Evolutionary conservation across 108 stramenopile species (phyloP).

Genomic region (Nitzschia palea): DNA sequence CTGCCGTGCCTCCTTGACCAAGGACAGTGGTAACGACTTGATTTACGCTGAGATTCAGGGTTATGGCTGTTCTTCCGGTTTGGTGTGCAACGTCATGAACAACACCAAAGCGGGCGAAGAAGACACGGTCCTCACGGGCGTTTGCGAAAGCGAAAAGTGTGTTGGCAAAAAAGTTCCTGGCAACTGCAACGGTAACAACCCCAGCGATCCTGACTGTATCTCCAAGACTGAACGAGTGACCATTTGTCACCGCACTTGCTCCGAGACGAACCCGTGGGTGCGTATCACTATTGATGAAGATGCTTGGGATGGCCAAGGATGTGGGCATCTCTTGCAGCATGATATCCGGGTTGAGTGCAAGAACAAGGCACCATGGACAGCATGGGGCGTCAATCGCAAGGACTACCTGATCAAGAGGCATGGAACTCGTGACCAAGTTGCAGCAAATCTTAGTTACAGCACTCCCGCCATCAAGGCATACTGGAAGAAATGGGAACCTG

Average conservation of each 20-base stretch:
- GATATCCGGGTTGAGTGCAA: conserved; percentile 3
- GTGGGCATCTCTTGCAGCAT: conserved; percentile 5
- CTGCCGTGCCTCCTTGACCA: neutral
- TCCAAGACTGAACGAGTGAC: neutral
- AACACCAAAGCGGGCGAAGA: neutral
- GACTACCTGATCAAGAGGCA: conserved; percentile 17
- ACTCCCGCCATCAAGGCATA: conserved; percentile 7
- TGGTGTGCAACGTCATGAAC: neutral
- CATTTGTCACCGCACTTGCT: conserved; percentile 4
- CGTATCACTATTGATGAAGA: conserved; percentile 6
- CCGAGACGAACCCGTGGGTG: neutral
- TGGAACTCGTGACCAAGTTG: conserved; percentile 8
- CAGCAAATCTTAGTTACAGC: neutral
- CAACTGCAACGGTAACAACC: conserved; percentile 7
- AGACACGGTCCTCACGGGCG: neutral
- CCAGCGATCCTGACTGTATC: neutral
- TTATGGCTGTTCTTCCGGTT: neutral
- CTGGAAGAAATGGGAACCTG: conserved; percentile 9
- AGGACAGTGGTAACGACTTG: neutral
- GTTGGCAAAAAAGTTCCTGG: neutral
- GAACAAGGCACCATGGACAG: conserved; percentile 5
- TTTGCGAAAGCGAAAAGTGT: neutral
- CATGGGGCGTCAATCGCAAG: conserved; percentile 6
- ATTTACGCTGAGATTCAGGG: neutral
- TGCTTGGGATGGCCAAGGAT: conserved; percentile 5